Percentiles rank a stretch among this genome's conserved stretches.
Evolutionary conservation across 2,329 filamentous ascomycete species (phyloP).

Genomic region (Nemania sp.): DNA sequence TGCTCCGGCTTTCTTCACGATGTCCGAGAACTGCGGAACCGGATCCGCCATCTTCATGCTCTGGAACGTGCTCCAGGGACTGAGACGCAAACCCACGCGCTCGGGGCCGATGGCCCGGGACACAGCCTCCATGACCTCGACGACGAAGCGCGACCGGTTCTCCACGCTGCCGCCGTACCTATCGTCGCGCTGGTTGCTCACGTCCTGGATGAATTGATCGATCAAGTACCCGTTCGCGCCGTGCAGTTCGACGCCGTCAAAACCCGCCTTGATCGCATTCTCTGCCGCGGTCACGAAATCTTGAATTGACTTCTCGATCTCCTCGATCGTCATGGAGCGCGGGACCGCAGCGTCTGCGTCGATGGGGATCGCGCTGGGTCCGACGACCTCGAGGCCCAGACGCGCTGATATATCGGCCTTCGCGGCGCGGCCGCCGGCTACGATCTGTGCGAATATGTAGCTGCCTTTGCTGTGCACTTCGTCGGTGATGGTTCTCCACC

Average conservation of each 20-base stretch:
- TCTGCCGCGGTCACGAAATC: constrained; percentile 59
- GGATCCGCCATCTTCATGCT: constrained; percentile 66
- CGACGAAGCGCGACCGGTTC: constrained; percentile 44
- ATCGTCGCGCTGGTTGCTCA: constrained; percentile 30
- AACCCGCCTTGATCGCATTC: constrained; percentile 64
- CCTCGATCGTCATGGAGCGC: constrained; percentile 63
- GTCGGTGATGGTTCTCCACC: constrained; percentile 60
- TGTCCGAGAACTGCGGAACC: constrained; percentile 63
- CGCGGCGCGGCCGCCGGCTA: constrained; percentile 59
- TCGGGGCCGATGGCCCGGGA: constrained; percentile 52
- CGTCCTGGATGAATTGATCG: constrained; percentile 55
- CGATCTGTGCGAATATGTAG: constrained; percentile 62
- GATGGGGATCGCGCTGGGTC: constrained; percentile 39
- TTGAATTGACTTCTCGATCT: constrained; percentile 66
- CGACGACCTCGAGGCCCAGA: constrained; percentile 30
- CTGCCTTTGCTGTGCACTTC: constrained; percentile 62
- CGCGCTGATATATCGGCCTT: constrained; percentile 28
- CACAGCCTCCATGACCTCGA: constrained; percentile 51
- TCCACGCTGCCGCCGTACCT: constrained; percentile 34
- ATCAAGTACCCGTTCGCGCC: constrained; percentile 58
- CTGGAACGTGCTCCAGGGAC: constrained; percentile 64
- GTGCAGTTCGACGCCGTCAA: constrained; percentile 58
- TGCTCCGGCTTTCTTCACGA: constrained; percentile 47
- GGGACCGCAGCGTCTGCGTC: constrained; percentile 44
- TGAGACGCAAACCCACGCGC: constrained; percentile 59